These are phyloP conservation scores for Phytophthora sojae DNA, from an alignment of 352 stramenopile genomes.

Conservation along the genomic window DNA sequence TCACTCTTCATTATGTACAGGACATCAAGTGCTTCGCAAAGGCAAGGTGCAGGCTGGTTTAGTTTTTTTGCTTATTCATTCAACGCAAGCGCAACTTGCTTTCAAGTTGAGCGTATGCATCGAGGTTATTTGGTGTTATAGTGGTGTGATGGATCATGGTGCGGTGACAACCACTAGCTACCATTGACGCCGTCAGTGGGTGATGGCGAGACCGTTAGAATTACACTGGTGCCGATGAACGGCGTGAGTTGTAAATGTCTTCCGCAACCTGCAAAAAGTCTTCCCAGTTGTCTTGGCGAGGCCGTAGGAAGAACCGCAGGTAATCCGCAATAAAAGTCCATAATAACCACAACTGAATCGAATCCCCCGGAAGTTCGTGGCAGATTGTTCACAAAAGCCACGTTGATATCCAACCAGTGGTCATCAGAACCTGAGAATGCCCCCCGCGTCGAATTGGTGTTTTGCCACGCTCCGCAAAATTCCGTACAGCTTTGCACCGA, in stretches of 20 bases:
- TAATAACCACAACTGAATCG: conserved; percentile 1
- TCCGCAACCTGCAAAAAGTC: neutral
- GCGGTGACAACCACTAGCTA: too few relatives aligned
- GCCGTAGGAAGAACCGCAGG: conserved; percentile 1
- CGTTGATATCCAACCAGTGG: conserved; percentile 2
- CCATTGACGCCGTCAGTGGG: neutral
- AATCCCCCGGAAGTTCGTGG: neutral
- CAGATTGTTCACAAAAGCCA: conserved; percentile 2
- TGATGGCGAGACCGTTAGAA: neutral
- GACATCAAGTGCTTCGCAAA: neutral
- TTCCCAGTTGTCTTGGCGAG: neutral
- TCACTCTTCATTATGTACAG: conserved; percentile 18
- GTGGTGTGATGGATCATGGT: too few relatives aligned
- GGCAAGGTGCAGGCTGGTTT: too few relatives aligned
- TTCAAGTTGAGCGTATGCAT: too few relatives aligned
- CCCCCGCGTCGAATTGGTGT: neutral
- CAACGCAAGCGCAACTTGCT: too few relatives aligned
- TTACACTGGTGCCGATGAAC: neutral
- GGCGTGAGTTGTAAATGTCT: conserved; percentile 7
- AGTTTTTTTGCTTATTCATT: too few relatives aligned
- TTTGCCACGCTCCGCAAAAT: neutral
- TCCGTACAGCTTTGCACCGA: neutral
- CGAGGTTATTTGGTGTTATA: too few relatives aligned
- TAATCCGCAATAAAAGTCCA: neutral
- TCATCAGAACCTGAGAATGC: neutral